Evolutionary conservation across 2,329 filamentous ascomycete species (phyloP), one percentile per base, ranked within the genome.

Genomic region (Diaporthe batatas): DNA sequence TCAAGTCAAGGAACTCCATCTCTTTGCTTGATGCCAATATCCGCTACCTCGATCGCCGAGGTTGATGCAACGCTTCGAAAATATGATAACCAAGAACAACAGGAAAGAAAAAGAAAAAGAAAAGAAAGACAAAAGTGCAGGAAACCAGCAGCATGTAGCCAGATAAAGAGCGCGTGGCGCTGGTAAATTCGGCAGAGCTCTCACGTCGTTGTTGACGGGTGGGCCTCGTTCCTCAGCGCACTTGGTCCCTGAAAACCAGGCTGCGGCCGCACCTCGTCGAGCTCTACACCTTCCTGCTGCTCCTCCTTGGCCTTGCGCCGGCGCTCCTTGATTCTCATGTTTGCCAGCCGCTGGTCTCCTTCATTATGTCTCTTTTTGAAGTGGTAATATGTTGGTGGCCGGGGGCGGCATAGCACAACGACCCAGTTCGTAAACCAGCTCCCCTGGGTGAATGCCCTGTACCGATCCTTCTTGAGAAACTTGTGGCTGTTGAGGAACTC

Each of bases 401-500:
- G 89, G 16, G 96, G 95, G 64, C 96, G 91, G 77, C 91, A 92
- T 65, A 98, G 86, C 16, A 98, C 95, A 10, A 91, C 89, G 49
- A 93, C 82, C 89, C 94, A 95, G 82, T 99, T 99, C 78, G 88
- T 92, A 78, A 93, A 82, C 62, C 92, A 85, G 76, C 86, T 92
- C 47, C 91, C 92, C 79, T 97, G 95, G 1, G 91, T 95, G 78
- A 97, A 99, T 1, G 96, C 94, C 55, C 95, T 88, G 82, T 98
- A 97, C 16, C 96, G 91, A 81, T 99, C 96, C 77, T 93, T 92
- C 84, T 96, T 97, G 75, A 92, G 86, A 81, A 99, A 98, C 82
- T 98, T 98, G 83, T 98, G 94, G 6, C 93, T 95, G 83, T 97
- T 98, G 76, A 99, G 90, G 81, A 98, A 98, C 83, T 99, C 96